Evolutionary conservation across 2,329 filamentous ascomycete genomes (phyloP).

Genomic region (Colletotrichum godetiae): DNA sequence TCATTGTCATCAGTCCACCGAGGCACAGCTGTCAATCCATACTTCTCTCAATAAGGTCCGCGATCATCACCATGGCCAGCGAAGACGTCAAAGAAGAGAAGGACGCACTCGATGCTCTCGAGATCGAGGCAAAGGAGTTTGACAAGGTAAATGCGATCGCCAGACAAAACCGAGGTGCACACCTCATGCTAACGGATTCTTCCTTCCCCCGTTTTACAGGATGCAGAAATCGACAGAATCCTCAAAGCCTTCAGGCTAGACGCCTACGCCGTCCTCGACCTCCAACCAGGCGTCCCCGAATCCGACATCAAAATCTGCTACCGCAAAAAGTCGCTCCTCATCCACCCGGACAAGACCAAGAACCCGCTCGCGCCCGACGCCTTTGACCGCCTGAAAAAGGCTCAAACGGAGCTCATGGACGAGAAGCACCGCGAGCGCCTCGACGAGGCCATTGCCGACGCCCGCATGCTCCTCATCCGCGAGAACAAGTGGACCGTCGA

Average conservation of each 20-base stretch:
- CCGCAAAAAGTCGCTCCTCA: conserved; percentile 97
- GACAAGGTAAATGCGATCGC: conserved; percentile 73
- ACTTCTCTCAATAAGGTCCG: background rate
- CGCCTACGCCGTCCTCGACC: conserved; percentile 91
- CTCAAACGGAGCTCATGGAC: conserved; percentile 90
- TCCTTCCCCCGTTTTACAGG: conserved; percentile 59
- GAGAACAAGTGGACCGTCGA: conserved; percentile 95
- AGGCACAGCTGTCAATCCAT: background rate
- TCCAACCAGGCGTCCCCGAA: conserved; percentile 94
- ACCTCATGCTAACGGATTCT: too few relatives aligned
- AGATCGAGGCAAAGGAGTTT: conserved; percentile 88
- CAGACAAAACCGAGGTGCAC: background rate
- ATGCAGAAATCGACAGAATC: conserved; percentile 96
- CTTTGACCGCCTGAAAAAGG: conserved; percentile 96
- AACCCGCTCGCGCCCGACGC: conserved; percentile 93
- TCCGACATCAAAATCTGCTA: conserved; percentile 96
- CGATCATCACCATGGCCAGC: conserved; percentile 49
- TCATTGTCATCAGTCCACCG: background rate
- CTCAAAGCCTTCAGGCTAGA: conserved; percentile 85
- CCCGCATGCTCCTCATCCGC: conserved; percentile 92
- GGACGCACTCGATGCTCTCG: conserved; percentile 83
- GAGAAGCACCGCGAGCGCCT: conserved; percentile 89
- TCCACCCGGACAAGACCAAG: conserved; percentile 97
- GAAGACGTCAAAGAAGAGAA: conserved; percentile 66
- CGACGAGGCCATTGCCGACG: conserved; percentile 96